Evolutionary conservation across 2,329 filamentous ascomycete genomes (phyloP), one percentile per base, ranked within the genome.

Genomic region (Fusarium sp.): DNA sequence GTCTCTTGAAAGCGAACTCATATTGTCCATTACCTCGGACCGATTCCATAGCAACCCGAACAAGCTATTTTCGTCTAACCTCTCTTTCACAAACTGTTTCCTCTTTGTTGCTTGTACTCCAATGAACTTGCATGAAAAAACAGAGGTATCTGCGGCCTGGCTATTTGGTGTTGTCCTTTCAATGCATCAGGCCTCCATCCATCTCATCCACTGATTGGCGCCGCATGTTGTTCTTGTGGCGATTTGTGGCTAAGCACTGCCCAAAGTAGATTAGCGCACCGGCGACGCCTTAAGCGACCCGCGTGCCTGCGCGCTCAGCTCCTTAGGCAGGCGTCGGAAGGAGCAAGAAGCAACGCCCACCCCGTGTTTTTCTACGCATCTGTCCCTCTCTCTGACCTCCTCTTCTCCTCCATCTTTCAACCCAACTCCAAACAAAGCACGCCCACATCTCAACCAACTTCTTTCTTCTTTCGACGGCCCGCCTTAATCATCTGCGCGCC

Each of bases 341-440:
- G 69, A 70, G 69, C 67, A 57, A 67, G 67, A 69, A 63, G 69
- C 70, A 70, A 64, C 70, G 70, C 72, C 75, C 75, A 75, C 77
- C 75, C 77, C 73, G 62, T 78, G 69, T 76, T 79, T 79, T 79
- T 51, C 73, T 73, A 58, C 64, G 62, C 63, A 44, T 66, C 57
- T 71, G 64, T 72, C 57, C 58, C 67, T 42, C 61, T 64, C 56
- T 53, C 35, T 49, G 55, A 51, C 60, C 62, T 65, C 58, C 63
- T 29, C 64, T 66, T 61, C 65, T 69, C 58, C 57, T 72, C 61
- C 59, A 35, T 60, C 62, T 65, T 67, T 73, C 74, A 73, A 70
- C 53, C 60, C 66, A 75, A 72, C 66, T 66, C 65, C 29, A 67
- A 60, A 61, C 22, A 67, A 60, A 61, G 60, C 71, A 73, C 64